These are phyloP conservation scores for Leersia perrieri DNA, from an alignment of 176 grass and related monocot genomes.

Conservation along the genomic window DNA sequence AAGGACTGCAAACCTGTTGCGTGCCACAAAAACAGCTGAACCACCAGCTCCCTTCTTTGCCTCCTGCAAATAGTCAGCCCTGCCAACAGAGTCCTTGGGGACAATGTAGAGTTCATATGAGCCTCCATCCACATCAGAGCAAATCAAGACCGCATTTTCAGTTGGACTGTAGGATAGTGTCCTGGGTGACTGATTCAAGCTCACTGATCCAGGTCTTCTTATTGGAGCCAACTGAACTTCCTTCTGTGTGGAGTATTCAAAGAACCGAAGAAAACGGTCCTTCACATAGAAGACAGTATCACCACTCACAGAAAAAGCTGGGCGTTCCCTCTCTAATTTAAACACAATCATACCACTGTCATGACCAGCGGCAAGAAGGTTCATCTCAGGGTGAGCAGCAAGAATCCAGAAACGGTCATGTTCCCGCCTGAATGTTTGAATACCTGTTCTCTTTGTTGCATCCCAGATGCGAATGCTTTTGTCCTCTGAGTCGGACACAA, in stretches of 20 bases:
- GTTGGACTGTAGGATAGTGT: conserved; percentile 85
- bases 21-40: conserved; percentile 91
- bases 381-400: conserved; percentile 89
- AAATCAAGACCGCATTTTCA: conserved; percentile 92
- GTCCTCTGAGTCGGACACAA: conserved; percentile 95
- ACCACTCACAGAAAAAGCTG: conserved; percentile 78
- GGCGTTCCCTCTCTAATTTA: conserved; percentile 93
- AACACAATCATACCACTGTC: conserved; percentile 98
- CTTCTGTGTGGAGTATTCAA: conserved; percentile 78
- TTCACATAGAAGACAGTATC: conserved; percentile 89
- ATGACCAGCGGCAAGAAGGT: conserved; percentile 96
- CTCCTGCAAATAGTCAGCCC: conserved; percentile 78
- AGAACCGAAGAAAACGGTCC: conserved; percentile 83
- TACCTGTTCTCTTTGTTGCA: conserved; percentile 91
- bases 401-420: conserved; percentile 99
- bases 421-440: conserved; percentile 91
- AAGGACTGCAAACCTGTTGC: conserved; percentile 92
- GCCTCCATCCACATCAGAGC: conserved; percentile 85
- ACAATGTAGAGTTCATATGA: conserved; percentile 93
- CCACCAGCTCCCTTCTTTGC: conserved; percentile 89
- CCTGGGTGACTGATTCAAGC: conserved; percentile 82
- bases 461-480: conserved; percentile 99
- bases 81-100: conserved; percentile 71
- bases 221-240: conserved; percentile 86
- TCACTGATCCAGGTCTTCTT: conserved; percentile 83